phyloP scores from a whole-genome alignment of 2,329 filamentous ascomycete genomes.

The Phialophora chinensis region DNA sequence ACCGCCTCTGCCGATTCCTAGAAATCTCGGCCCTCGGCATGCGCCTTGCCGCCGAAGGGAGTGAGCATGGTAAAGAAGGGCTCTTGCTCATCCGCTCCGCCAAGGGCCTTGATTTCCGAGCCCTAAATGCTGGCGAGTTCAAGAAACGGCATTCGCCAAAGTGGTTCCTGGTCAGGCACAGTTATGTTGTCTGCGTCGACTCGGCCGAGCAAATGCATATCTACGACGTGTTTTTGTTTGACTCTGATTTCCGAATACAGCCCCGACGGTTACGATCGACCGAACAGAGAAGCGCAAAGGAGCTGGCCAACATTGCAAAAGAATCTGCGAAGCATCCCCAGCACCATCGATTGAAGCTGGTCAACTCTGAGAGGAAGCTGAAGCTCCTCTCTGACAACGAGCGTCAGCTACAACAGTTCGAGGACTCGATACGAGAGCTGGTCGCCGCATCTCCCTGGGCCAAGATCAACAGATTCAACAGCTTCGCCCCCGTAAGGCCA shows the following conservation, averaged over 20 bases:
- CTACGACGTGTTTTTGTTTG: conserved; percentile 97
- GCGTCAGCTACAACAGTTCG: conserved; percentile 85
- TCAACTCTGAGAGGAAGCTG: conserved; percentile 89
- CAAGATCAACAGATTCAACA: conserved; percentile 82
- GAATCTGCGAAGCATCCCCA: conserved; percentile 66
- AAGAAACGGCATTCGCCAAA: conserved; percentile 80
- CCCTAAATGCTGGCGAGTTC: conserved; percentile 73
- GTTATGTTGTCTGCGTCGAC: conserved; percentile 97
- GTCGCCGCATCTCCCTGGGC: conserved; percentile 81
- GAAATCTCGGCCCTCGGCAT: conserved; percentile 94
- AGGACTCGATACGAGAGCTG: conserved; percentile 91
- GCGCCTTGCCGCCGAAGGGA: conserved; percentile 89
- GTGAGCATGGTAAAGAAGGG: conserved; percentile 97
- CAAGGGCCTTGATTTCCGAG: conserved; percentile 85
- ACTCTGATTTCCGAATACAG: conserved; percentile 82
- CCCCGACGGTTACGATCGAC: conserved; percentile 55
- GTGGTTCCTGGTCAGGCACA: conserved; percentile 98
- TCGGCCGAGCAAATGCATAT: conserved; percentile 99
- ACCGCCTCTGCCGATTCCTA: conserved; percentile 91
- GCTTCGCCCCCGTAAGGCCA: conserved; percentile 86
- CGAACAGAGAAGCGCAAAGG: conserved; percentile 57
- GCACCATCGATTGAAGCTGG: conserved; percentile 85
- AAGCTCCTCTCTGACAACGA: conserved; percentile 92
- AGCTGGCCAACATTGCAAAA: conserved; percentile 70
- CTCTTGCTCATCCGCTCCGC: conserved; percentile 89